phyloP scores from a whole-genome alignment of 192 early-diverging fungal genomes.

The Podochytrium sp. region DNA sequence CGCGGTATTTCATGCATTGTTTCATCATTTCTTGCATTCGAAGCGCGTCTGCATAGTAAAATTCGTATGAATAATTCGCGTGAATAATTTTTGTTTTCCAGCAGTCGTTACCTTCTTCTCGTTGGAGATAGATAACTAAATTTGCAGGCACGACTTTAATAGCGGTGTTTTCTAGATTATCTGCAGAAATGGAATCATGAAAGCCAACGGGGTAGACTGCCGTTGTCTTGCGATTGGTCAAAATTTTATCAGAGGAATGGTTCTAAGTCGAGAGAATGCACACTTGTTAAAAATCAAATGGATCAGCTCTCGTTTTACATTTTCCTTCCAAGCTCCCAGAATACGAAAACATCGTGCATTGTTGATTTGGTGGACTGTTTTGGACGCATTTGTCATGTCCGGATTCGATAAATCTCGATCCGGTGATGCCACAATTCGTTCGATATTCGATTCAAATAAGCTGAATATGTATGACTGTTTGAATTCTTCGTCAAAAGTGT shows the following conservation, averaged over 20 bases:
- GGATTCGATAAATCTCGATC: too few species aligned
- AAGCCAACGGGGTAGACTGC: too few species aligned
- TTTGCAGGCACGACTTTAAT: neutral
- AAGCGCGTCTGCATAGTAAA: neutral
- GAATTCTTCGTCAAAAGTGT: neutral
- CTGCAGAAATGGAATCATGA: too few species aligned
- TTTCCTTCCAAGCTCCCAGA: constrained; percentile 6
- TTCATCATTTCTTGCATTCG: constrained; percentile 12
- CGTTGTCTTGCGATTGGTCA: too few species aligned
- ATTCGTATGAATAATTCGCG: neutral
- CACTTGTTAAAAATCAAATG: too few species aligned
- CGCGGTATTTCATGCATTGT: constrained; percentile 11
- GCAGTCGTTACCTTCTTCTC: constrained; percentile 16
- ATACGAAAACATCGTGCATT: constrained; percentile 15
- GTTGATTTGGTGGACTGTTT: neutral
- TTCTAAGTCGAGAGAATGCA: too few species aligned
- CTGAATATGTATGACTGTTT: neutral
- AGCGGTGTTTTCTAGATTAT: neutral
- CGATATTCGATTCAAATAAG: neutral
- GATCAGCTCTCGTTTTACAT: too few species aligned
- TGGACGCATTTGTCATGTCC: neutral
- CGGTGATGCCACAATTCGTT: neutral
- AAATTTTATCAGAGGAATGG: too few species aligned
- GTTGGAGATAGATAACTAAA: constrained; percentile 8
- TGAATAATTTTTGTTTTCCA: neutral